Evolutionary conservation across 139 green algal species (phyloP).

Genomic region (Zygnema cylindricum): DNA sequence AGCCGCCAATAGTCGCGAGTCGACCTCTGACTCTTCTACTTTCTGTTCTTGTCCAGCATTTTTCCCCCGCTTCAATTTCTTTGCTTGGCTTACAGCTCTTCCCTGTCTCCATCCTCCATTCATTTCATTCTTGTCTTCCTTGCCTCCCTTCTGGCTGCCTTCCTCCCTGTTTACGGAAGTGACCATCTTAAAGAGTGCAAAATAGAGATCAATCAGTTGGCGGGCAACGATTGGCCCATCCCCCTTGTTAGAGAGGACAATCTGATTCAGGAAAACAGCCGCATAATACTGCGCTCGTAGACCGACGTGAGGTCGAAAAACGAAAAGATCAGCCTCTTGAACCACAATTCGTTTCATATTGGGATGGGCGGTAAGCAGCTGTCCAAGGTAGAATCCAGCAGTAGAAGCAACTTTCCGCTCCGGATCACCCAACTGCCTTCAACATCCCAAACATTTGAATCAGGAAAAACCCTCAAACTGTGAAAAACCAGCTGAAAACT

Average conservation of each 20-base stretch:
- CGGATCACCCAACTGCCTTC: constrained; percentile 81
- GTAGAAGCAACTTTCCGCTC: constrained; percentile 85
- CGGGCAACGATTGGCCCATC: constrained; percentile 74
- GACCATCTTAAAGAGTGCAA: constrained; percentile 80
- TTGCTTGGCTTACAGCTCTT: neutral
- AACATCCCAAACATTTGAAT: constrained; percentile 11
- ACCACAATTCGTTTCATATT: constrained; percentile 87
- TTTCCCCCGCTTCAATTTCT: constrained; percentile 24
- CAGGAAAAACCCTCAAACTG: constrained; percentile 3
- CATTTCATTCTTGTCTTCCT: neutral
- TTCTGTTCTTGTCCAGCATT: neutral
- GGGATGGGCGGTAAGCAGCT: constrained; percentile 84
- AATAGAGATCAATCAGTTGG: constrained; percentile 88
- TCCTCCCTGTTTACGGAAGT: neutral
- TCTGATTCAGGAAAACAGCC: constrained; percentile 91
- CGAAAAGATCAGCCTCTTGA: constrained; percentile 85
- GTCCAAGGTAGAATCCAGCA: constrained; percentile 80
- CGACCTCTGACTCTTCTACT: constrained; percentile 46
- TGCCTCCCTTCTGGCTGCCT: too few species aligned
- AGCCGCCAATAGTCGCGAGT: constrained; percentile 62
- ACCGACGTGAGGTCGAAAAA: constrained; percentile 77
- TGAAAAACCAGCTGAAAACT: too few species aligned
- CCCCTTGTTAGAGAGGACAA: constrained; percentile 75
- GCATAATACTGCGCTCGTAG: constrained; percentile 86
- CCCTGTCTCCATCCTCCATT: neutral